Base-by-base conservation (phyloP, 2,329 filamentous ascomycete species). In the Xylaria sp. region DNA sequence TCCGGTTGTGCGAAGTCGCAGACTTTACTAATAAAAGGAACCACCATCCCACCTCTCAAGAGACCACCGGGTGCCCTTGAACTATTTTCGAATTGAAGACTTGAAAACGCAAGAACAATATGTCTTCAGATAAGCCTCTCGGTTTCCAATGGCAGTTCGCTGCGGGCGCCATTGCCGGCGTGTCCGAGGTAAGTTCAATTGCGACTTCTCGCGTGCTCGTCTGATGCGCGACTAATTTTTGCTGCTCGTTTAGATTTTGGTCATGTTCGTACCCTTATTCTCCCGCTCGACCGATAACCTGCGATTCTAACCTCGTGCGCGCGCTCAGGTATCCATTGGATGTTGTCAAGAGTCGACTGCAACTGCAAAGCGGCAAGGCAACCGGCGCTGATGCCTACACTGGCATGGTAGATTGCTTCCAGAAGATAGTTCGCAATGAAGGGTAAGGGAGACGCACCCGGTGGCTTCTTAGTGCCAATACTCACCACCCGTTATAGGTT, bases 371-470 rank as follows among this genome's bases (percentile, higher is more conserved):
- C 63, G 91, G 91, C 77, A 87, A 85, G 74, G 88, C 86, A 51
- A 84, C 86, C 25, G 93, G 93, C 68, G 91, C 91, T 73, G 96
- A 98, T 77, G 85, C 88, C 75, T 98, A 99, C 88, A 97, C 89
- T 84, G 93, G 96, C 87, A 99, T 98, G 94, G 79, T 98, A 68
- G 96, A 99, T 83, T 98, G 95, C 86, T 97, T 99, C 87, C 87
- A 89, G 79, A 99, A 99, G 89, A 99, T 99, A 78, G 89, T 99
- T 81, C 92, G 89, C 83, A 91, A 97, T 81, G 96, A 99, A 85
- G 96, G 96, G 93, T 97, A 88, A 73, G 86, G 75, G 53, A 55
- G 23, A 51, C 48, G 29, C 55, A 27, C 65, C 27, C 32, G 23
- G 27, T 29, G 12, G 2, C 23, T 50, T 47, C 47, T 61, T 44